Percentiles rank a stretch among this genome's conserved stretches.
phyloP scores from a whole-genome alignment of 169 alveolate species.

The Eimeria sp. region DNA sequence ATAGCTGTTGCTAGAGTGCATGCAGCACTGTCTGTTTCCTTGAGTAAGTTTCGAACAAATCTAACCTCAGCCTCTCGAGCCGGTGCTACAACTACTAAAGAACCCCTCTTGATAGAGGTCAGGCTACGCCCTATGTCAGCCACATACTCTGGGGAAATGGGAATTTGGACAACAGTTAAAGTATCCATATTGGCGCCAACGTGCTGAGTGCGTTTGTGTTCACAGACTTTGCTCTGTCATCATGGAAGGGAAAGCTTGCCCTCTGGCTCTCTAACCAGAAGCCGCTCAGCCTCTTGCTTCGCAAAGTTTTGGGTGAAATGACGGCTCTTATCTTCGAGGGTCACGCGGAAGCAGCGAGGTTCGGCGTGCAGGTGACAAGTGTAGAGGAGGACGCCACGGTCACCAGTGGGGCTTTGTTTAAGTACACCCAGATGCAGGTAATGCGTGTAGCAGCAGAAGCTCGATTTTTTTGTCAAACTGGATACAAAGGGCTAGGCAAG shows the following conservation, averaged over 20 bases:
- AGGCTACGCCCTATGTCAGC: neutral
- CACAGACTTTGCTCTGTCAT: constrained; percentile 32
- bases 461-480: constrained; percentile 58
- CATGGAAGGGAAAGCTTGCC: constrained; percentile 32
- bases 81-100: no score
- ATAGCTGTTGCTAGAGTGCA: constrained; percentile 28
- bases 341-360: neutral
- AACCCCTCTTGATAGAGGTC: neutral
- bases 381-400: constrained; percentile 9
- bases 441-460: neutral
- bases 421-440: constrained; percentile 30
- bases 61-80: neutral
- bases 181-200: neutral
- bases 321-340: constrained; percentile 4
- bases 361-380: neutral
- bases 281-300: neutral
- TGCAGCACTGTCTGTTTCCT: constrained; percentile 16
- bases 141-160: neutral
- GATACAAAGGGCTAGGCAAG: constrained; percentile 25
- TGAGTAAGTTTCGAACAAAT: neutral
- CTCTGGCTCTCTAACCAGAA: neutral
- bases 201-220: neutral
- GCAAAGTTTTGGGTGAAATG: constrained; percentile 41
- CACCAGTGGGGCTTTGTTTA: constrained; percentile 1
- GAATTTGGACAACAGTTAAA: neutral